phyloP scores from a whole-genome alignment of 192 early-diverging fungal species.

The Entomortierella parvispora region DNA sequence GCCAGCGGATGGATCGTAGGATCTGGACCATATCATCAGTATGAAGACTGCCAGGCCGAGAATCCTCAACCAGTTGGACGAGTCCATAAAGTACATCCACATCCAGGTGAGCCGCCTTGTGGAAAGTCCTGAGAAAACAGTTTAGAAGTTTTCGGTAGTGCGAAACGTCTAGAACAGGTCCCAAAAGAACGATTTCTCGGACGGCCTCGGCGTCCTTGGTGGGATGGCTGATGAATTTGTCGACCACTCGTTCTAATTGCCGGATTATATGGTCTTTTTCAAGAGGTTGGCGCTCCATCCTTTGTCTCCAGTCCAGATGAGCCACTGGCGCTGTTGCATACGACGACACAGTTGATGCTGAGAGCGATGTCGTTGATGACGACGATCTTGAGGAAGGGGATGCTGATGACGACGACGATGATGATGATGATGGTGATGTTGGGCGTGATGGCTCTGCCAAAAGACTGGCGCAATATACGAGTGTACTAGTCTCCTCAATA shows the following conservation, averaged over 20 bases:
- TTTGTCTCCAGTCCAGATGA: no score
- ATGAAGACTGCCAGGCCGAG: not conserved
- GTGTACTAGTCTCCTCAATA: no score
- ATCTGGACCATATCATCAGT: slow-evolving; percentile 14
- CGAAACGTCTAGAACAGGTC: not conserved
- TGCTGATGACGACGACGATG: no score
- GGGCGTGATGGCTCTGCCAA: no score
- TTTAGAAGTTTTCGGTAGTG: not conserved
- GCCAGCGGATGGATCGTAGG: not conserved
- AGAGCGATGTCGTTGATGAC: no score
- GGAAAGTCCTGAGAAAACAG: not conserved
- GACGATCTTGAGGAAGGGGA: no score
- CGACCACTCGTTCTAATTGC: not conserved
- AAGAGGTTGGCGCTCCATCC: no score
- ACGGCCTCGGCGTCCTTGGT: not conserved
- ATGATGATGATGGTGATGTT: no score
- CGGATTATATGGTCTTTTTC: not conserved
- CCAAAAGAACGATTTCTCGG: not conserved
- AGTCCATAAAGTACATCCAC: not conserved
- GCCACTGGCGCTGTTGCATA: no score
- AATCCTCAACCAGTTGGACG: not conserved
- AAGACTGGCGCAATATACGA: no score
- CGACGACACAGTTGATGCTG: no score
- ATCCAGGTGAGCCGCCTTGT: not conserved
- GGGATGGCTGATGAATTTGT: not conserved